Evolutionary conservation across 2,329 filamentous ascomycete genomes (phyloP).

Genomic region (Daldinia sp.): DNA sequence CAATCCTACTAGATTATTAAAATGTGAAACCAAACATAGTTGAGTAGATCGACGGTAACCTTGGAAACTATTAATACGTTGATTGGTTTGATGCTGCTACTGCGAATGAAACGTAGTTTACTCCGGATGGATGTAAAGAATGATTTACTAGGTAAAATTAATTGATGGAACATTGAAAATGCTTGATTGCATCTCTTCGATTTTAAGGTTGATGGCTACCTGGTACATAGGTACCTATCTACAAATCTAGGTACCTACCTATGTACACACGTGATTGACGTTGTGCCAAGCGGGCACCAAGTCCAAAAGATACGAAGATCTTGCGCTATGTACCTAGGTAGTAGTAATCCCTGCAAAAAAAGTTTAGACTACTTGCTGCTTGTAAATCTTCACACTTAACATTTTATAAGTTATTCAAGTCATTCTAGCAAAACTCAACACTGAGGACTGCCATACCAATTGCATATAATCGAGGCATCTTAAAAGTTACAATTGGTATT

Average conservation of each 20-base stretch:
- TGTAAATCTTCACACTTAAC: not conserved
- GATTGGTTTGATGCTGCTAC: not conserved
- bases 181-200: too few species aligned
- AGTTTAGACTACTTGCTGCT: constrained; percentile 27
- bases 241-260: not conserved
- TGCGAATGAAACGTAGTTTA: not conserved
- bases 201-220: too few species aligned
- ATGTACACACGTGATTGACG: constrained; percentile 14
- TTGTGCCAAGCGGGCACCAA: constrained; percentile 2
- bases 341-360: constrained; percentile 33
- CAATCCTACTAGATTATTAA: not conserved
- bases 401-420: constrained; percentile 3
- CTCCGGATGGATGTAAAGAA: not conserved
- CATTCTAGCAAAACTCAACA: constrained; percentile 2
- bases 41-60: not conserved
- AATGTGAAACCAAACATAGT: not conserved
- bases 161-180: not conserved
- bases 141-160: not conserved
- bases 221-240: not conserved
- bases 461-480: not conserved
- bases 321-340: not conserved
- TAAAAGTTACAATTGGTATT: not conserved
- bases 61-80: not conserved
- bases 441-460: constrained; percentile 8
- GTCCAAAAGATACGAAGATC: not conserved